A percentile compares a stretch with the other conserved stretches of the same genome.
phyloP scores from a whole-genome alignment of 148 eudicot genomes.

The Persicaria tinctoria region DNA sequence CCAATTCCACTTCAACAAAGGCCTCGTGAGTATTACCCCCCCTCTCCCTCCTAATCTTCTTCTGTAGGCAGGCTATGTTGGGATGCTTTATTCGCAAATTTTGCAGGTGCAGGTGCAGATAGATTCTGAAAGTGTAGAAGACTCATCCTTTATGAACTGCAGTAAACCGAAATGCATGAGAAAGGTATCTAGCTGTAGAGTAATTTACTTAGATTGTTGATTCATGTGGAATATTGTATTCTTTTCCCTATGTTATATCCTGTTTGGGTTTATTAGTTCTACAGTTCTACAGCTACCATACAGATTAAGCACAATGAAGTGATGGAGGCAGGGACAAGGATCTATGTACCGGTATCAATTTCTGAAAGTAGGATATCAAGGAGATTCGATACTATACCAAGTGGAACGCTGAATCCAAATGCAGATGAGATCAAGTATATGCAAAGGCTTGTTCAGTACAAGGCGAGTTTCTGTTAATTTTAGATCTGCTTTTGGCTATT shows the following conservation, averaged over 20 bases:
- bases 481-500: not conserved
- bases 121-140: constrained; percentile 23
- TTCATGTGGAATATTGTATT: not conserved
- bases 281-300: constrained; percentile 39
- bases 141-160: constrained; percentile 13
- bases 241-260: constrained; percentile 10
- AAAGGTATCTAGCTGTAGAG: constrained; percentile 35
- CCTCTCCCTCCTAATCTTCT: not conserved
- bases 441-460: constrained; percentile 87
- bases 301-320: constrained; percentile 82
- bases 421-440: constrained; percentile 88
- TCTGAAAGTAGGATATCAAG: constrained; percentile 72
- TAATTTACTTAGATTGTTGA: not conserved
- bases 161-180: constrained; percentile 28
- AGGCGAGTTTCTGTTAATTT: constrained; percentile 32
- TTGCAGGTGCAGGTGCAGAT: constrained; percentile 58
- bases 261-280: constrained; percentile 34
- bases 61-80: not conserved
- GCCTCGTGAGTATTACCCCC: constrained; percentile 52
- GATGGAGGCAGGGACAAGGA: constrained; percentile 64
- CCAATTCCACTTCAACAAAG: constrained; percentile 70
- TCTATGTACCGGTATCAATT: constrained; percentile 71
- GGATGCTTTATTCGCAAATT: not conserved
- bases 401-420: constrained; percentile 83
- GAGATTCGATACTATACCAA: constrained; percentile 84